A percentile compares a stretch with the other conserved stretches of the same genome.
phyloP scores from a whole-genome alignment of 2,329 filamentous ascomycete species.

The Amauroascus niger region DNA sequence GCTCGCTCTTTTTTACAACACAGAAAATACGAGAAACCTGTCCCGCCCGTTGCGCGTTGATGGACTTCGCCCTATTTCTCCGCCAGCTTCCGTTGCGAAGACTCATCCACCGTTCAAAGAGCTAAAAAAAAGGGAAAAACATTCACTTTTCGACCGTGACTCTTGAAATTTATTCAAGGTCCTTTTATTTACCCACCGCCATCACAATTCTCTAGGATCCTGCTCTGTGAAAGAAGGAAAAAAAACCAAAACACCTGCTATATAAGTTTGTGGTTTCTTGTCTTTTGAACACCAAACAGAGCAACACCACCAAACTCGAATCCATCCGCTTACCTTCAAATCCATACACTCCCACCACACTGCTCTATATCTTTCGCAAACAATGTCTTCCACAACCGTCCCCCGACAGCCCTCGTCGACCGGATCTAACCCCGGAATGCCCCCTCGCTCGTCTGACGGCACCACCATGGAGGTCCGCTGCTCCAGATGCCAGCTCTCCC shows the following conservation, averaged over 20 bases:
- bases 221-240: no score
- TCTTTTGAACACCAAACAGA: no score
- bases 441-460: conserved; percentile 20
- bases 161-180: no score
- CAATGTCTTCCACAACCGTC: conserved; percentile 33
- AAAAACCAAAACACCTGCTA: no score
- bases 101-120: not conserved
- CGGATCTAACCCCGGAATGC: conserved; percentile 19
- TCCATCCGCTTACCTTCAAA: not conserved
- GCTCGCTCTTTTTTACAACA: not conserved
- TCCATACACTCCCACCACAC: not conserved
- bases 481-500: conserved; percentile 40
- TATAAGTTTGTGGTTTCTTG: no score
- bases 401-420: conserved; percentile 26
- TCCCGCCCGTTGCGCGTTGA: not conserved
- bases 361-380: no score
- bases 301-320: no score
- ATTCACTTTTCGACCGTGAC: no score
- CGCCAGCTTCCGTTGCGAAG: not conserved
- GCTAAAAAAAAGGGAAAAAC: no score
- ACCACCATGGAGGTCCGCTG: conserved; percentile 32
- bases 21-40: not conserved
- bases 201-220: no score
- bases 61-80: not conserved
- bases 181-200: no score